Base-by-base conservation (phyloP, 345 rosid species). In the Boechera divaricarpa region DNA sequence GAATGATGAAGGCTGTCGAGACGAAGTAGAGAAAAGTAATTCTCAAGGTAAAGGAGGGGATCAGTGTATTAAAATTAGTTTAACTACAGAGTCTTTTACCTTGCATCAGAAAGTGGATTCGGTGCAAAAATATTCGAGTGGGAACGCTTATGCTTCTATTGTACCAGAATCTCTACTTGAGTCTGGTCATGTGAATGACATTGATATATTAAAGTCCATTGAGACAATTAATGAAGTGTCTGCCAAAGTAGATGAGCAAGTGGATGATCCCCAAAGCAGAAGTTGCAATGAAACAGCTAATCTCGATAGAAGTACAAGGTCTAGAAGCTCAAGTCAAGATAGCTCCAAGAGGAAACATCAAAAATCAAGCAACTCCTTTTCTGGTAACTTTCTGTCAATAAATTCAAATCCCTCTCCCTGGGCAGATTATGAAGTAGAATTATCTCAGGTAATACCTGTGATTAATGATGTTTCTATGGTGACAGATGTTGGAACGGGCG, bases 221-320 rank as follows among this genome's bases (percentile, higher is more conserved):
- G 74, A 79, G 44, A 69, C 51, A 55, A 10, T 6, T 55, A 53
- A 56, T 18, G 57, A 75, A 74, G 41, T 56, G 8, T 42, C 76
- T 35, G 66, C 29, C 32, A 76, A 57, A 48, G 82, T 70, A 73
- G 80, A 69, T 54, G 82, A 58, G 45, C 67, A 86, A 79, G 48
- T 11, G 16, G 79, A 53, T 69, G 76, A 79, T 75, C 67, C 64
- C 58, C 58, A 13, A 69, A 61, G 63, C 48, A 79, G 79, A 70
- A 81, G 69, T 63, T 82, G 75, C 68, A 63, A 67, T 48, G 77
- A 64, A 51, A 79, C 57, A 58, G 65, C 70, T 41, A 52, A 48
- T 66, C 45, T 53, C 56, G 84, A 81, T 36, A 79, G 77, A 70
- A 69, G 77, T 68, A 69, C 76, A 58, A 79, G 84, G 73, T 75